Evolutionary conservation across 768 basidiomycete species (phyloP).

Genomic region (Dacryopinax spathularia): DNA sequence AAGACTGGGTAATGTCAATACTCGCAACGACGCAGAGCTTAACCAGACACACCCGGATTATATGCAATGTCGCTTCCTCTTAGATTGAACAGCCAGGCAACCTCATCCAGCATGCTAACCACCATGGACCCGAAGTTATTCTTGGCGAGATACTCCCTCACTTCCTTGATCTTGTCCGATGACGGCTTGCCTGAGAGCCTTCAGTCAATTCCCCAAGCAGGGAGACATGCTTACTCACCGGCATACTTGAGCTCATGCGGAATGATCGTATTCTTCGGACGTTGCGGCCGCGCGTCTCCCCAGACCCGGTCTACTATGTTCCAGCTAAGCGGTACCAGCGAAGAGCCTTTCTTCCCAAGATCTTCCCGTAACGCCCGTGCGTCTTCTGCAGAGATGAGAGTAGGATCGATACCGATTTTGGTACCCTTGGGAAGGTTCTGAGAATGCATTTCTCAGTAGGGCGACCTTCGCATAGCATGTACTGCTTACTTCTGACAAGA

Average conservation of each 20-base stretch:
- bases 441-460: not conserved
- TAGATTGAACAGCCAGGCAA: constrained; percentile 88
- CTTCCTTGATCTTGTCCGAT: constrained; percentile 47
- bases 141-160: constrained; percentile 51
- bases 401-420: constrained; percentile 72
- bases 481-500: constrained; percentile 47
- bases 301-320: constrained; percentile 78
- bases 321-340: constrained; percentile 44
- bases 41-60: constrained; percentile 43
- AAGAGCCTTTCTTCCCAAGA: constrained; percentile 40
- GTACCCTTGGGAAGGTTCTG: constrained; percentile 49
- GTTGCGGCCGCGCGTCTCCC: constrained; percentile 47
- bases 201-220: not conserved
- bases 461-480: not conserved
- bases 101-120: constrained; percentile 82
- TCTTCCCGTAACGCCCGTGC: constrained; percentile 46
- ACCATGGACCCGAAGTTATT: constrained; percentile 52
- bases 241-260: constrained; percentile 60
- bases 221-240: constrained; percentile 29
- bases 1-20: constrained; percentile 44
- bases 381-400: constrained; percentile 57
- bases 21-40: not conserved
- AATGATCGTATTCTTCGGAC: constrained; percentile 55
- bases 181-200: constrained; percentile 39
- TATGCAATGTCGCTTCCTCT: constrained; percentile 84